Conservation (phyloP, 768 basidiomycete genomes). For the Calocera viscosa region DNA sequence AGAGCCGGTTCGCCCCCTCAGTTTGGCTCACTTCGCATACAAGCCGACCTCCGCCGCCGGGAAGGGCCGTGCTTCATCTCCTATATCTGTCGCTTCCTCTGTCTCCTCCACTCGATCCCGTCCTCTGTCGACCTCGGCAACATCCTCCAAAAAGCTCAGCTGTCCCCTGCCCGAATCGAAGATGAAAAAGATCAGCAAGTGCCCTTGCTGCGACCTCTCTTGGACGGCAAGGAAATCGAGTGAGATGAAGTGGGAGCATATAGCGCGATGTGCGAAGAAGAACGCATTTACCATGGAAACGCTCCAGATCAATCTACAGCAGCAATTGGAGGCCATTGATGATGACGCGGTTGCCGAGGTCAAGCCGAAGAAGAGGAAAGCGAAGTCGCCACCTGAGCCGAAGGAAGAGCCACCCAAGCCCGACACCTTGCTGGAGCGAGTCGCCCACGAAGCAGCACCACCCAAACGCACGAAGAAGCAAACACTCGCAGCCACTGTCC, state of each 20-base stretch:
- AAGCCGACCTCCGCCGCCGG: background rate
- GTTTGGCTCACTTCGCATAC: background rate
- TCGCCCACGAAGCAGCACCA: slow-evolving; percentile 37
- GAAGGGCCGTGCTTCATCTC: background rate
- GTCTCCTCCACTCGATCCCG: background rate
- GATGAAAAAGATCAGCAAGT: slow-evolving; percentile 4
- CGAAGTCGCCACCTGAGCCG: slow-evolving; percentile 12
- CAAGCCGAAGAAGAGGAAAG: slow-evolving; percentile 22
- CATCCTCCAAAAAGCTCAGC: background rate
- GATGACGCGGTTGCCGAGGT: background rate
- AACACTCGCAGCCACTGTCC: slow-evolving; percentile 35
- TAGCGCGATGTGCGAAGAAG: slow-evolving; percentile 57
- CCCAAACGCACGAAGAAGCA: slow-evolving; percentile 34
- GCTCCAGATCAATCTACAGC: slow-evolving; percentile 38
- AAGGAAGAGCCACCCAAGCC: slow-evolving; percentile 24
- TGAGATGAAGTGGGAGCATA: slow-evolving; percentile 52
- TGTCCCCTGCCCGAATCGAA: background rate
- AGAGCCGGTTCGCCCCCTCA: background rate
- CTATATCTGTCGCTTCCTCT: background rate
- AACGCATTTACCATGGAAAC: slow-evolving; percentile 42
- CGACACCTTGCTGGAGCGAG: slow-evolving; percentile 39
- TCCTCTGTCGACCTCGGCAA: background rate
- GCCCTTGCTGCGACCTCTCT: slow-evolving; percentile 9
- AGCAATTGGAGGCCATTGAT: slow-evolving; percentile 32
- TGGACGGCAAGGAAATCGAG: slow-evolving; percentile 63